These are phyloP conservation scores for Drosera spatulata DNA, from an alignment of 179 eudicot species.

Conservation along the genomic window DNA sequence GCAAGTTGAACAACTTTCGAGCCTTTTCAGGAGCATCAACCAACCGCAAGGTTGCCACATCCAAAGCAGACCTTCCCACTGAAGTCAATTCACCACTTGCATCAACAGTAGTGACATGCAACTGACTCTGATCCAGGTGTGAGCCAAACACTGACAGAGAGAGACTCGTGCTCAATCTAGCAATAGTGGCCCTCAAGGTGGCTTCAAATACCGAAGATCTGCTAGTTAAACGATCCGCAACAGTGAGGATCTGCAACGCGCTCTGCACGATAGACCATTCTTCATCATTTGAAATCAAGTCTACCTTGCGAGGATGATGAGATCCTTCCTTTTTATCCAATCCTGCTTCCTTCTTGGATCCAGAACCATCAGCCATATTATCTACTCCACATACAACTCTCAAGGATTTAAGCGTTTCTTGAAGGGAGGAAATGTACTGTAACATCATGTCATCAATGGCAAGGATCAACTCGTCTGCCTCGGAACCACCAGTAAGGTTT, in stretches of 20 bases:
- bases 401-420: slow-evolving; percentile 69
- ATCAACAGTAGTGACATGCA: slow-evolving; percentile 30
- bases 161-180: slow-evolving; percentile 81
- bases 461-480: slow-evolving; percentile 79
- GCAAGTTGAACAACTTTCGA: slow-evolving; percentile 63
- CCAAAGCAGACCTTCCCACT: slow-evolving; percentile 64
- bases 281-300: slow-evolving; percentile 77
- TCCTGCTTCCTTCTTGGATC: slow-evolving; percentile 52
- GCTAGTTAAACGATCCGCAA: slow-evolving; percentile 85
- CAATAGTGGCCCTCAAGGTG: slow-evolving; percentile 81
- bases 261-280: slow-evolving; percentile 99
- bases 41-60: slow-evolving; percentile 79
- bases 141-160: slow-evolving; percentile 59
- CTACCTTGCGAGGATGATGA: slow-evolving; percentile 56
- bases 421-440: slow-evolving; percentile 70
- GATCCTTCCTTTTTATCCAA: slow-evolving; percentile 61
- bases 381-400: slow-evolving; percentile 84
- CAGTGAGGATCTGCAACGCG: slow-evolving; percentile 87
- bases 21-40: slow-evolving; percentile 79
- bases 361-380: slow-evolving; percentile 25
- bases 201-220: slow-evolving; percentile 97
- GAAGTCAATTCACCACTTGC: slow-evolving; percentile 36
- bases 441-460: slow-evolving; percentile 78
- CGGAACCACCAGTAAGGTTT: slow-evolving; percentile 92
- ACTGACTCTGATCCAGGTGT: slow-evolving; percentile 41